Conservation (phyloP, 2,329 filamentous ascomycete genomes). For the Coleophoma eucalyptorum region DNA sequence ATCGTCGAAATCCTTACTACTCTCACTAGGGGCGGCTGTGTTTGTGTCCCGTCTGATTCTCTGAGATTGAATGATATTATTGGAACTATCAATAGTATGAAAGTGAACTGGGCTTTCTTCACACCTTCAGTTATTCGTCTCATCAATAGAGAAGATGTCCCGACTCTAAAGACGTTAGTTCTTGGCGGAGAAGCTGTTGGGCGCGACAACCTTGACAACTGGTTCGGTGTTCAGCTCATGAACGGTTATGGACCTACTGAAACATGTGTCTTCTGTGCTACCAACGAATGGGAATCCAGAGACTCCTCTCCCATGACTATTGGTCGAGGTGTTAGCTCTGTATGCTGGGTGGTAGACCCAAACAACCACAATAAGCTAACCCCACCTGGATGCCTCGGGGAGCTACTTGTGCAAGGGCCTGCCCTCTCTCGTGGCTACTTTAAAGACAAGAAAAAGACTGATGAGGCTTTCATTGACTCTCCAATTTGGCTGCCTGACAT, state of each 20-base stretch:
- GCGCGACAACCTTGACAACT: slow-evolving; percentile 30
- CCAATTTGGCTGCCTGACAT: slow-evolving; percentile 38
- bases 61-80: no score
- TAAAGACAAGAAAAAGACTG: slow-evolving; percentile 55
- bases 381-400: slow-evolving; percentile 22
- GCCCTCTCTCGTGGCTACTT: slow-evolving; percentile 60
- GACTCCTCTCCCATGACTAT: no score
- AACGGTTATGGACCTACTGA: slow-evolving; percentile 37
- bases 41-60: slow-evolving; percentile 36
- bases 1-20: slow-evolving; percentile 27
- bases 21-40: slow-evolving; percentile 32
- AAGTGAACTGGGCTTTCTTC: slow-evolving; percentile 18
- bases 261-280: slow-evolving; percentile 11
- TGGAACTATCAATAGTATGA: slow-evolving; percentile 27
- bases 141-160: no score
- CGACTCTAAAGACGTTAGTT: slow-evolving; percentile 16
- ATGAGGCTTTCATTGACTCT: slow-evolving; percentile 23
- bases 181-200: slow-evolving; percentile 31
- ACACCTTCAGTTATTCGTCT: slow-evolving; percentile 26
- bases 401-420: slow-evolving; percentile 37
- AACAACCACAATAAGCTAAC: slow-evolving; percentile 13
- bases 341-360: slow-evolving; percentile 16
- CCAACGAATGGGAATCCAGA: slow-evolving; percentile 11
- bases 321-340: no score
- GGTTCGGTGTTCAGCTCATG: slow-evolving; percentile 32